Evolutionary conservation across 163 green algal genomes (phyloP).

Genomic region (Trebouxia gelatinosa): DNA sequence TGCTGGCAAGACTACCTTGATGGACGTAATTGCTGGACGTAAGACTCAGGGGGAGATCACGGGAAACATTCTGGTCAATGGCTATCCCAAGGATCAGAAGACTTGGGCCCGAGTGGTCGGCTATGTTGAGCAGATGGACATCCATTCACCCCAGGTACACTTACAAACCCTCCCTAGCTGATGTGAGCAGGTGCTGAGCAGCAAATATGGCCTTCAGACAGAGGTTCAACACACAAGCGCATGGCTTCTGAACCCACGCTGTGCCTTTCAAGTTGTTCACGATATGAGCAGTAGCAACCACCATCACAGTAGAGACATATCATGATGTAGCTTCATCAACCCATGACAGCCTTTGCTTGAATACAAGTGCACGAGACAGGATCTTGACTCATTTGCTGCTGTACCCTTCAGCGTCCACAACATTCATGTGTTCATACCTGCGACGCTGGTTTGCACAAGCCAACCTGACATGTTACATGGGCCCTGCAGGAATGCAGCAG

Average conservation of each 20-base stretch:
- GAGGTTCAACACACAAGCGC: background rate
- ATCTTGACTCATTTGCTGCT: too few species aligned
- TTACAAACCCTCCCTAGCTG: background rate
- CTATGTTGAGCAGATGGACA: constrained; percentile 41
- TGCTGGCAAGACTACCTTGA: constrained; percentile 76
- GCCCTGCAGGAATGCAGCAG: background rate
- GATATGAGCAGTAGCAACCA: too few species aligned
- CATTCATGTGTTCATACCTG: too few species aligned
- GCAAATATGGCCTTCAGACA: background rate
- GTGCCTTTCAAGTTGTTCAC: background rate
- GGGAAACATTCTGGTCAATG: constrained; percentile 67
- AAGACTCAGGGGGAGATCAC: constrained; percentile 64
- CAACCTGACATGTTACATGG: constrained; percentile 4
- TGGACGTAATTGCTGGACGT: constrained; percentile 40
- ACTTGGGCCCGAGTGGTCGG: constrained; percentile 57
- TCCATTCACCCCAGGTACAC: constrained; percentile 29
- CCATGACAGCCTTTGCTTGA: too few species aligned
- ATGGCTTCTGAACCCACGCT: background rate
- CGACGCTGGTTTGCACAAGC: too few species aligned
- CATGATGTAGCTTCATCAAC: too few species aligned
- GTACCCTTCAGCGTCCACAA: too few species aligned
- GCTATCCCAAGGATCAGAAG: constrained; percentile 58
- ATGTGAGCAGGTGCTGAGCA: background rate
- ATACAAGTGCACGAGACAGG: too few species aligned
- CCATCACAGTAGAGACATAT: too few species aligned